Conservation (phyloP, 306 rosid genomes). For the Datisca glomerata region DNA sequence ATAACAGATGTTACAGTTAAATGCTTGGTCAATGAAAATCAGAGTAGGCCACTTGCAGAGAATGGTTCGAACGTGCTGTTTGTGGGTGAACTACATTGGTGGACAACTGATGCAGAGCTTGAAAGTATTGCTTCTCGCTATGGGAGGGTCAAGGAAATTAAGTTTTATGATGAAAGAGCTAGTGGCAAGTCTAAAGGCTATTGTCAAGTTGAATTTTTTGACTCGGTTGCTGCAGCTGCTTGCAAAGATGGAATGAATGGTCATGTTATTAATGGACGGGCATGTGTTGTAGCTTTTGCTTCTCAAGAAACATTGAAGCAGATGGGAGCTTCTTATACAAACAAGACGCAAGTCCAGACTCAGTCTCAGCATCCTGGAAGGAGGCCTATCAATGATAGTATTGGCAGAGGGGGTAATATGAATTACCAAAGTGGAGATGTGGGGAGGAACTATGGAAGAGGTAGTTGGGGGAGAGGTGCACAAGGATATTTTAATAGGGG, state of each 20-base stretch:
- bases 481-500: slow-evolving; percentile 28
- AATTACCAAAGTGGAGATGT: slow-evolving; percentile 34
- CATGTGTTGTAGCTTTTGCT: slow-evolving; percentile 44
- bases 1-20: no score
- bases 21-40: no score
- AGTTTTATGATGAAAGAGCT: slow-evolving; percentile 41
- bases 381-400: slow-evolving; percentile 28
- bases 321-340: slow-evolving; percentile 38
- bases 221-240: slow-evolving; percentile 23
- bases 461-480: slow-evolving; percentile 44
- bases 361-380: slow-evolving; percentile 25
- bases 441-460: slow-evolving; percentile 30
- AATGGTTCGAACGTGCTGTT: no score
- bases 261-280: slow-evolving; percentile 31
- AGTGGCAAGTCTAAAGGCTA: slow-evolving; percentile 51
- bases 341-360: slow-evolving; percentile 19
- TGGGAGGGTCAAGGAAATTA: slow-evolving; percentile 38
- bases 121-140: slow-evolving; percentile 24
- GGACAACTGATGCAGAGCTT: slow-evolving; percentile 48
- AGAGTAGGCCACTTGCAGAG: no score
- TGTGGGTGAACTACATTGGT: slow-evolving; percentile 48
- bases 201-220: slow-evolving; percentile 40
- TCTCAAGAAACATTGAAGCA: slow-evolving; percentile 29
- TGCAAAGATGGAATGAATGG: slow-evolving; percentile 52
- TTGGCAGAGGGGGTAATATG: slow-evolving; percentile 21